Percentiles rank a stretch among this genome's conserved stretches.
Evolutionary conservation across 345 rosid species (phyloP).

Genomic region (Citrus reticulata): DNA sequence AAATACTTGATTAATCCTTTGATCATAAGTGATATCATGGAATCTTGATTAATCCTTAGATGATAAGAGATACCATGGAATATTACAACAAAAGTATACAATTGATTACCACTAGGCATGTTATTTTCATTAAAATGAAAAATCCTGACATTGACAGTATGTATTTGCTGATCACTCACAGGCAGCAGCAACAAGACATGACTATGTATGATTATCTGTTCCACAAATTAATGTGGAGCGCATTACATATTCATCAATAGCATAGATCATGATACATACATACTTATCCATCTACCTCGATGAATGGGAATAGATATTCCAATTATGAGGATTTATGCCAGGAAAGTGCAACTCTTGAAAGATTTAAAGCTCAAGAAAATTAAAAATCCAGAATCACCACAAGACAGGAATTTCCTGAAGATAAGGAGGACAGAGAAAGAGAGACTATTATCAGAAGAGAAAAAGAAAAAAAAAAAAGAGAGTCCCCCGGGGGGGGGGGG

Average conservation of each 20-base stretch:
- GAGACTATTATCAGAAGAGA: not conserved
- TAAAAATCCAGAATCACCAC: not conserved
- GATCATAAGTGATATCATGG: no score
- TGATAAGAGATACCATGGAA: no score
- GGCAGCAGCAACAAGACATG: not conserved
- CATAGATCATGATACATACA: no score
- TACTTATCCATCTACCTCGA: no score
- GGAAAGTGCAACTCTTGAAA: not conserved
- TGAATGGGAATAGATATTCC: not conserved
- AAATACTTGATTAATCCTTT: no score
- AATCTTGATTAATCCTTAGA: no score
- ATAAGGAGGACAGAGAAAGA: not conserved
- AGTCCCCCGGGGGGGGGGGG: no score
- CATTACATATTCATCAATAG: no score
- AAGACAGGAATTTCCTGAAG: not conserved
- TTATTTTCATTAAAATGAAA: not conserved
- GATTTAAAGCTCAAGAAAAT: not conserved
- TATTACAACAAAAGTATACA: not conserved
- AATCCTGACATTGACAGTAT: not conserved
- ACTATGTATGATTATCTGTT: no score
- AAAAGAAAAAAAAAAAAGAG: no score
- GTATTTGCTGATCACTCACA: not conserved
- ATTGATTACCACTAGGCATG: not conserved
- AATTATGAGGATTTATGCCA: not conserved
- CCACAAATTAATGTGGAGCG: no score